These are phyloP conservation scores for Aurantiochytrium sp. DNA, from an alignment of 108 stramenopile species.

Conservation along the genomic window DNA sequence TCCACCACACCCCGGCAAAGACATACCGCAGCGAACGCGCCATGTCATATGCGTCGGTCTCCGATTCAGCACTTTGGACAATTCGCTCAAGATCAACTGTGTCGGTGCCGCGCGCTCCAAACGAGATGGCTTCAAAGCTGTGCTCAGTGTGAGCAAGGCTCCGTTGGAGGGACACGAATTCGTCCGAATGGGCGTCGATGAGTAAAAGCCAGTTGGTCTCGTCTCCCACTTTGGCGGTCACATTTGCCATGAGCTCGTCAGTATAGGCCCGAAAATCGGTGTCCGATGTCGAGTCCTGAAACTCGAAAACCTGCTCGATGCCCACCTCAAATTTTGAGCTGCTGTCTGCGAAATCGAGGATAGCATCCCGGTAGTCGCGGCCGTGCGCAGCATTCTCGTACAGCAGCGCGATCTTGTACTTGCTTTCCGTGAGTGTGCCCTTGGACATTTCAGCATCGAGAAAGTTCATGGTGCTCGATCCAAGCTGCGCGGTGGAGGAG, in stretches of 20 bases:
- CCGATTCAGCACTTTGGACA: background rate
- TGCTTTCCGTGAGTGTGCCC: background rate
- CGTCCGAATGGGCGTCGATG: background rate
- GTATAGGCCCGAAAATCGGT: background rate
- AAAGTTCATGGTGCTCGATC: background rate
- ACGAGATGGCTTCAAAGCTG: background rate
- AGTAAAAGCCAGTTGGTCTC: background rate
- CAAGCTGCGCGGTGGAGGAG: background rate
- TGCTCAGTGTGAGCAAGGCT: background rate
- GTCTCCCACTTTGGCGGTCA: background rate
- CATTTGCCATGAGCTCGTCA: background rate
- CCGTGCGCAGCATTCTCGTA: background rate
- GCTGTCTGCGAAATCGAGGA: background rate
- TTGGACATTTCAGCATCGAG: background rate
- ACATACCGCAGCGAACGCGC: background rate
- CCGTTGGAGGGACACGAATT: background rate
- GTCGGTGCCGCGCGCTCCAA: background rate
- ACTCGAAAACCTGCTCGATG: background rate
- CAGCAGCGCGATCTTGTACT: background rate
- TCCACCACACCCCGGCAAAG: slow-evolving; percentile 16
- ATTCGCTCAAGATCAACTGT: background rate
- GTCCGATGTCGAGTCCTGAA: background rate
- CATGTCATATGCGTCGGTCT: background rate
- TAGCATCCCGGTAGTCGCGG: background rate
- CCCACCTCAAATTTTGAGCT: background rate